Percentiles rank a stretch among this genome's conserved stretches.
These are phyloP conservation scores for Clavispora fructus DNA, from an alignment of 805 yeast genomes.

Conservation along the genomic window DNA sequence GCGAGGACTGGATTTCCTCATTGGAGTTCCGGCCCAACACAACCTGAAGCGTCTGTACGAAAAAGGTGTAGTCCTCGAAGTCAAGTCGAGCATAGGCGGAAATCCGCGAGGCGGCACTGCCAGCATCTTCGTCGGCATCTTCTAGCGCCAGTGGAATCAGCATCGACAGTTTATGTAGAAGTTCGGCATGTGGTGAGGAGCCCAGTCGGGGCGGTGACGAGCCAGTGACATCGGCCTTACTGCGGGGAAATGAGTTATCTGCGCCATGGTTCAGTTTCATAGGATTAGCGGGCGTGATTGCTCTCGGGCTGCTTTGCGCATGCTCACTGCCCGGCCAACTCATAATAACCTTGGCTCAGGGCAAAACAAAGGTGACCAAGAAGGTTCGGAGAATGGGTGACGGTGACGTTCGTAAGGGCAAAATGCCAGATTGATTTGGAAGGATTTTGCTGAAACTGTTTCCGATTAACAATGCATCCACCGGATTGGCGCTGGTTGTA, in stretches of 20 bases:
- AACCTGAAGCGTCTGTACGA: constrained; percentile 93
- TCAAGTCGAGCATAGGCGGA: constrained; percentile 75
- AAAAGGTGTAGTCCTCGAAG: constrained; percentile 88
- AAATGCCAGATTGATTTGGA: not conserved
- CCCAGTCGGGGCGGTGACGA: not conserved
- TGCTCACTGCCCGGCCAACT: constrained; percentile 10
- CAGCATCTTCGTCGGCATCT: constrained; percentile 1
- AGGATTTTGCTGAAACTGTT: not conserved
- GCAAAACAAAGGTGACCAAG: not conserved
- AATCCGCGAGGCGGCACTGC: constrained; percentile 24
- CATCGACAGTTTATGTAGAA: not conserved
- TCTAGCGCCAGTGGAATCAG: not conserved
- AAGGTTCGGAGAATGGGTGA: not conserved
- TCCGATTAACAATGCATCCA: not conserved
- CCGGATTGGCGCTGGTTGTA: not conserved
- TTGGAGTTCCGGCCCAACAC: constrained; percentile 80
- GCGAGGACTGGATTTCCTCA: constrained; percentile 50
- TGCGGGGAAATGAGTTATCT: not conserved
- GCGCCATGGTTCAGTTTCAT: not conserved
- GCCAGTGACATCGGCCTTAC: not conserved
- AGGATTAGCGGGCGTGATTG: not conserved
- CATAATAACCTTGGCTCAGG: constrained; percentile 2
- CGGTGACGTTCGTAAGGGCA: not conserved
- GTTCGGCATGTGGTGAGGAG: not conserved
- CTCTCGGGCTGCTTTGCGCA: not conserved